These are phyloP conservation scores for Malus asiatica DNA, from an alignment of 306 rosid genomes.

Conservation along the genomic window DNA sequence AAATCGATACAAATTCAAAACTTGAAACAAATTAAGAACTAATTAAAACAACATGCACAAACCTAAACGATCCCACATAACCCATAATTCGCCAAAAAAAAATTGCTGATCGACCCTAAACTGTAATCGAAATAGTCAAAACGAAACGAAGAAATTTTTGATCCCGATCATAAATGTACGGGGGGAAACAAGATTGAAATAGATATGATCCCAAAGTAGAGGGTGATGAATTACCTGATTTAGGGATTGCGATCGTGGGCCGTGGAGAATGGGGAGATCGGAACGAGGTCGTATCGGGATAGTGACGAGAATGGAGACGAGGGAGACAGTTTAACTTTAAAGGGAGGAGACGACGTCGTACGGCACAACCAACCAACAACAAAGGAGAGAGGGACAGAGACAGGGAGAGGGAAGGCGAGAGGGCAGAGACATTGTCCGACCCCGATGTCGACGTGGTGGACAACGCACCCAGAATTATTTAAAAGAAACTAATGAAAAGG, in stretches of 20 bases:
- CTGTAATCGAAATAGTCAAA: not conserved
- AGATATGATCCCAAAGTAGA: not conserved
- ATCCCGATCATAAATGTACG: not conserved
- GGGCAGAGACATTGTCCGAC: slow-evolving; percentile 13
- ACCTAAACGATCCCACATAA: not conserved
- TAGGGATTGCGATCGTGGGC: slow-evolving; percentile 7
- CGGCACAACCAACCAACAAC: slow-evolving; percentile 7
- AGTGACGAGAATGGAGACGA: not conserved
- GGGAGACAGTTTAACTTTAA: not conserved
- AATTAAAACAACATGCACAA: not conserved
- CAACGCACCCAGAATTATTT: not conserved
- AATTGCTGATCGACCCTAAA: not conserved
- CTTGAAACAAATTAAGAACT: not conserved
- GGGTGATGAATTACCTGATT: slow-evolving; percentile 12
- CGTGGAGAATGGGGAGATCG: not conserved
- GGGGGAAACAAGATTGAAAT: not conserved
- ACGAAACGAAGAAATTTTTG: not conserved
- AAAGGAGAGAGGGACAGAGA: not conserved
- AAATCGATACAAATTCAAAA: not conserved
- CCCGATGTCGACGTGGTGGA: slow-evolving; percentile 25
- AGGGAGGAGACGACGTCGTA: not conserved
- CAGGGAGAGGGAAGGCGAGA: not conserved
- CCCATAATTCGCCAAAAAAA: not conserved
- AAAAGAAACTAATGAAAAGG: too few species aligned
- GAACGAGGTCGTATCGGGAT: slow-evolving; percentile 6